Evolutionary conservation across 2,329 filamentous ascomycete genomes (phyloP).

Genomic region (Colletotrichum eremochloae): DNA sequence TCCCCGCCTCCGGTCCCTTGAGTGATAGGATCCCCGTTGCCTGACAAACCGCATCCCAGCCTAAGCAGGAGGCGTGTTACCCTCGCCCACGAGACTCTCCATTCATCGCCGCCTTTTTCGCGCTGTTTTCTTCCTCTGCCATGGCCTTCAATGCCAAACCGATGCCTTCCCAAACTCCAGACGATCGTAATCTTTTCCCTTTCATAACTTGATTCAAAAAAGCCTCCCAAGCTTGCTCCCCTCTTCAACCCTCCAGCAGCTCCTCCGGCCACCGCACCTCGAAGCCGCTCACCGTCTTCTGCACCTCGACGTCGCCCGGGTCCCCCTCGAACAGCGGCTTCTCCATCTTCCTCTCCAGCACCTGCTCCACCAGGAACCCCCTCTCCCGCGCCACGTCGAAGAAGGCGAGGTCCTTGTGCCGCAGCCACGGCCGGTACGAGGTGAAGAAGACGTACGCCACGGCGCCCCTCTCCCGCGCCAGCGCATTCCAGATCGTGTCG

Average conservation of each 20-base stretch:
- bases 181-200: not conserved
- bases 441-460: conserved; percentile 92
- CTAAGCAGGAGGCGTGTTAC: not conserved
- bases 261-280: conserved; percentile 74
- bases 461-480: conserved; percentile 68
- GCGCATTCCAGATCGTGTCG: conserved; percentile 75
- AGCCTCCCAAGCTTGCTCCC: not conserved
- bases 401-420: conserved; percentile 86
- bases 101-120: not conserved
- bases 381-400: conserved; percentile 80
- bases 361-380: conserved; percentile 83
- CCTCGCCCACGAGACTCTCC: not conserved
- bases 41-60: not conserved
- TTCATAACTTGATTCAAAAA: not conserved
- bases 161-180: not conserved
- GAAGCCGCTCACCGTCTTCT: conserved; percentile 87
- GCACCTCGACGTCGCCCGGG: conserved; percentile 83
- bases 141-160: not conserved
- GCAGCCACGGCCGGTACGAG: conserved; percentile 91
- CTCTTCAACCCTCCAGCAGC: conserved; percentile 45
- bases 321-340: conserved; percentile 92
- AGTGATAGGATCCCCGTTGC: not conserved
- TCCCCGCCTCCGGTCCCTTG: not conserved
- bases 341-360: conserved; percentile 86
- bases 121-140: not conserved